Evolutionary conservation across 192 early-diverging fungal species (phyloP).

Genomic region (Nowakowskiella sp.): DNA sequence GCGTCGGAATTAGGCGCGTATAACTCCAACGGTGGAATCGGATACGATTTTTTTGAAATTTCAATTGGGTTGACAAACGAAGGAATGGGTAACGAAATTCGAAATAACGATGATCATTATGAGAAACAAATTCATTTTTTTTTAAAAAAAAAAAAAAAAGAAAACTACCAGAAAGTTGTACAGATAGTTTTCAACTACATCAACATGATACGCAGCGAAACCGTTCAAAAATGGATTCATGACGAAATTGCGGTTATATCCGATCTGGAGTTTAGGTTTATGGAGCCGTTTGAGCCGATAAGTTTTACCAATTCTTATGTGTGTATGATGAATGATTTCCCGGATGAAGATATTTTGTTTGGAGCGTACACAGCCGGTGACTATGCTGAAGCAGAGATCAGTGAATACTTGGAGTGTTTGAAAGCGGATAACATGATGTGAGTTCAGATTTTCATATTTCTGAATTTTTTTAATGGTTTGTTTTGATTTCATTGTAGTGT

Average conservation of each 20-base stretch:
- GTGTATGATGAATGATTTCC: slow-evolving; percentile 74
- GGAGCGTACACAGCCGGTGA: slow-evolving; percentile 59
- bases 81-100: slow-evolving; percentile 61
- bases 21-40: slow-evolving; percentile 49
- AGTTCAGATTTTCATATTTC: slow-evolving; percentile 27
- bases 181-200: slow-evolving; percentile 87
- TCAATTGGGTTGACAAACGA: slow-evolving; percentile 74
- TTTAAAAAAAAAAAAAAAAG: too few relatives aligned
- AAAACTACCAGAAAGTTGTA: slow-evolving; percentile 72
- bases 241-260: too few relatives aligned
- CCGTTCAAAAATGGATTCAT: slow-evolving; percentile 71
- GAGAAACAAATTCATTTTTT: slow-evolving; percentile 1
- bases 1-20: slow-evolving; percentile 68
- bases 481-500: too few relatives aligned
- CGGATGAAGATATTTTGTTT: slow-evolving; percentile 56
- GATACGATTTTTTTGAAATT: slow-evolving; percentile 79
- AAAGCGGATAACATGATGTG: slow-evolving; percentile 52
- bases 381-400: slow-evolving; percentile 55
- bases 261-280: too few relatives aligned
- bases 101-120: too few relatives aligned
- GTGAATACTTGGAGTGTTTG: too few relatives aligned
- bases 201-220: slow-evolving; percentile 62
- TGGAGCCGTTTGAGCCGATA: too few relatives aligned
- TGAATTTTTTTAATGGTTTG: neutral
- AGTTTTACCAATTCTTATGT: too few relatives aligned